Base-by-base conservation (phyloP, 2,329 filamentous ascomycete genomes). In the Gnomoniopsis smithogilvyi region DNA sequence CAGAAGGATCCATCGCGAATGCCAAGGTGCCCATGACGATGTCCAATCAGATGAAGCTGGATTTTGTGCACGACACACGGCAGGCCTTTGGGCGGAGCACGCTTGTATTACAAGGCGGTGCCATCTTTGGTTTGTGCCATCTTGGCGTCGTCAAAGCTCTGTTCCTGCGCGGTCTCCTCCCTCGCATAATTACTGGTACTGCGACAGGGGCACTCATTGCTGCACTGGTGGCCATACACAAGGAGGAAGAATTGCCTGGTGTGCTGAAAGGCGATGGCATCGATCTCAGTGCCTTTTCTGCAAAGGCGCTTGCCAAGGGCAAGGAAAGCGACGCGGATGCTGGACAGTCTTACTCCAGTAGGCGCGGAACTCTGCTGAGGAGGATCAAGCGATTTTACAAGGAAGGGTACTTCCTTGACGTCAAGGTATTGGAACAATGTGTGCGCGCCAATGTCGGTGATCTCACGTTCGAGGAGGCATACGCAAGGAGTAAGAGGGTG, bases 391-490 rank as follows among this genome's bases (percentile, higher is more conserved):
- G 92, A 49, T 92, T 94, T 68, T 79, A 87, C 52, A 79, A 79
- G 43, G 88, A 93, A 65, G 92, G 92, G 0, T 92, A 96, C 68
- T 90, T 96, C 60, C 81, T 96, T 33, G 92, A 97, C 70, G 85
- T 91, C 3, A 85, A 82, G 45, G 88, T 96, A 11, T 75, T 98
- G 49, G 92, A 96, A 69, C 85, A 93, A 60, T 94, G 91, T 65
- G 89, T 97, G 15, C 83, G 89, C 59, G 86, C 88, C 15, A 96
- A 96, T 65, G 87, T 96, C 15, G 93, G 92, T 11, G 90, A 96
- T 67, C 71, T 96, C 62, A 97, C 93, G 0, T 98, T 98, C 68
- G 91, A 96, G 72, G 94, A 97, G 74, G 94, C 94, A 0, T 96
- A 93, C 68, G 84, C 87, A 54, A 85, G 86, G 62, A 96, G 92